Base-by-base conservation (phyloP, 73 alveolate genomes). In the Tetrahymena borealis region DNA sequence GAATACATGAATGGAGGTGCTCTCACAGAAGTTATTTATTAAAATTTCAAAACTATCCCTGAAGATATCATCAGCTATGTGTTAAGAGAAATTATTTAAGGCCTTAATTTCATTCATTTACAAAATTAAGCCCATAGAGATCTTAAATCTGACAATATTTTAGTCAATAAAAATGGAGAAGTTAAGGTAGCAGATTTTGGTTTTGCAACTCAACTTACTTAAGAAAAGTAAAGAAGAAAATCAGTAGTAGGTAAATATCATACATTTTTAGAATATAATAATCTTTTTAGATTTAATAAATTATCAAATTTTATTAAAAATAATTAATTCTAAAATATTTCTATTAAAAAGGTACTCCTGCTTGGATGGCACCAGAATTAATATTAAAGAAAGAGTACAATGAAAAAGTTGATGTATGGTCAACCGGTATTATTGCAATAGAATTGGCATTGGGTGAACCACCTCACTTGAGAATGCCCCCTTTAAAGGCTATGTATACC, bases 351-450 rank as follows among this genome's bases (percentile, higher is more conserved):
- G 98, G 98, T 13, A 97, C 98, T 8, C 99, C 99, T 13, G 95
- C 97, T 94, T 97, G 98, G 96, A 97, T 97, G 99, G 96, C 98
- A 8, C 99, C 99, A 18, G 99, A 97, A 79, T 94, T 97, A 4
- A 96, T 96, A 38, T 78, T 95, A 78, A 96, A 96, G 94, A 91
- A 97, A 91, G 96, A 95, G 33, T 93, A 93, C 40, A 91, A 93
- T 93, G 94, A 93, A 24, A 93, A 93, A 36, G 94, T 90, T 10
- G 96, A 93, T 93, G 91, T 93, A 3, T 93, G 96, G 94, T 90
- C 94, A 40, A 91, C 91, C 33, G 96, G 96, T 12, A 93, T 93
- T 1, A 91, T 93, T 90, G 94, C 94, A 3, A 90, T 93, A 18
- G 96, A 93, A 93, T 93, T 93, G 38, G 96, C 94, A 9, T 15